phyloP scores from a whole-genome alignment of 768 basidiomycete species.

The Pleurotus sapidus region DNA sequence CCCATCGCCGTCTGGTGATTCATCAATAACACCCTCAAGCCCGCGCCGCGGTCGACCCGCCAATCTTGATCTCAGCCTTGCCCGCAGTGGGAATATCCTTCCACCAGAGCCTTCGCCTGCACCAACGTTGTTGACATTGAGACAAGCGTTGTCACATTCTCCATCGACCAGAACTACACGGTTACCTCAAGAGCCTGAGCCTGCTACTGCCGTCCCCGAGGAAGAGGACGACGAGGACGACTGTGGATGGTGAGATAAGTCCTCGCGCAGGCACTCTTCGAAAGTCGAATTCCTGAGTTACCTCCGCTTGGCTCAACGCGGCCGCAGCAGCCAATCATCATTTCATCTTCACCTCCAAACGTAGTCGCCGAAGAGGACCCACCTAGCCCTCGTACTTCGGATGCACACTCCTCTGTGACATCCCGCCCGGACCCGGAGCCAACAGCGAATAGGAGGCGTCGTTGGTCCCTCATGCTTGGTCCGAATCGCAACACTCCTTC shows the following conservation, averaged over 20 bases:
- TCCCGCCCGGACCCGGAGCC: conserved; percentile 27
- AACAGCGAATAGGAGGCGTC: conserved; percentile 47
- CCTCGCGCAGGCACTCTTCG: conserved; percentile 69
- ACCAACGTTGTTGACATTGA: conserved; percentile 60
- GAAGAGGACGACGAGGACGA: conserved; percentile 58
- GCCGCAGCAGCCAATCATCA: conserved; percentile 67
- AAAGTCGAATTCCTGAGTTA: conserved; percentile 74
- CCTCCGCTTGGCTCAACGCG: conserved; percentile 67
- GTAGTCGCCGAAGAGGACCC: conserved; percentile 40
- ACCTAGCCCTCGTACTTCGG: conserved; percentile 45
- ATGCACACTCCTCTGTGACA: conserved; percentile 29
- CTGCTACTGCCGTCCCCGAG: conserved; percentile 33
- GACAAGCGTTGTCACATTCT: conserved; percentile 55
- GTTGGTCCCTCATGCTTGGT: conserved; percentile 69
- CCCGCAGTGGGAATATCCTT: conserved; percentile 30
- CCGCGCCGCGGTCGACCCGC: conserved; percentile 58
- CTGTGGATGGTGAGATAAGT: conserved; percentile 64
- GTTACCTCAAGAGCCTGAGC: conserved; percentile 22
- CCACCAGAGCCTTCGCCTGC: conserved; percentile 55
- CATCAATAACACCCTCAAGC: conserved; percentile 15
- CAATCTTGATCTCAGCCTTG: conserved; percentile 60
- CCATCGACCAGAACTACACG: conserved; percentile 15
- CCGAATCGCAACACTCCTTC: conserved; percentile 23
- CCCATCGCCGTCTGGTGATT: conserved; percentile 1
- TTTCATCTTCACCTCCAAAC: conserved; percentile 41